Evolutionary conservation across 164 flowering plant species (phyloP).

Genomic region (grape (Vitis vinifera)): DNA sequence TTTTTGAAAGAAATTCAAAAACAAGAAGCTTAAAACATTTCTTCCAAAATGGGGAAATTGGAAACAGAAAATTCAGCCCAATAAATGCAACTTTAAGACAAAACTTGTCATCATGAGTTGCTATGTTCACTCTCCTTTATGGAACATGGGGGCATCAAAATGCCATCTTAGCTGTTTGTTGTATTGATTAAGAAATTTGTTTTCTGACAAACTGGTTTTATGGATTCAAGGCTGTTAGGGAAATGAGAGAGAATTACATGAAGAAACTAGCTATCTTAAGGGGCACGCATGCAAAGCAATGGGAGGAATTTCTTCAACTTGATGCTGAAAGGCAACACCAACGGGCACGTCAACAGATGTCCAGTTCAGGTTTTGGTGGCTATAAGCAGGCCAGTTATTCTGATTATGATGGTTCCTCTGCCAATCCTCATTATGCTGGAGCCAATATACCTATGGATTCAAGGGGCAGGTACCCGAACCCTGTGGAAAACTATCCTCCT

Average conservation of each 20-base stretch:
- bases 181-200: neutral
- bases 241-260: slow-evolving; percentile 74
- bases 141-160: neutral
- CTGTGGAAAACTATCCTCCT: slow-evolving; percentile 52
- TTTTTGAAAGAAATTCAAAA: too few species aligned
- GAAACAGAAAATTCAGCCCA: too few species aligned
- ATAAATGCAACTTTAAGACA: too few species aligned
- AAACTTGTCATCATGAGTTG: too few species aligned
- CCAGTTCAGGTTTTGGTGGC: slow-evolving; percentile 51
- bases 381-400: slow-evolving; percentile 56
- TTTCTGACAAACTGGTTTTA: slow-evolving; percentile 19
- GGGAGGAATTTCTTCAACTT: slow-evolving; percentile 87
- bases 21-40: too few species aligned
- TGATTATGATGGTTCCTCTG: slow-evolving; percentile 52
- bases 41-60: too few species aligned
- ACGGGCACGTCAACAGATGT: slow-evolving; percentile 44
- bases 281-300: slow-evolving; percentile 69
- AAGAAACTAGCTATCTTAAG: slow-evolving; percentile 64
- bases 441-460: slow-evolving; percentile 47
- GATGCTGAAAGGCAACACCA: slow-evolving; percentile 66
- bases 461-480: slow-evolving; percentile 55
- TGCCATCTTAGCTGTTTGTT: neutral
- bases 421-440: slow-evolving; percentile 51
- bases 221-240: slow-evolving; percentile 62
- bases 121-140: too few species aligned